These are phyloP conservation scores for Irpex sp. DNA, from an alignment of 1,284 basidiomycete genomes.

Conservation along the genomic window DNA sequence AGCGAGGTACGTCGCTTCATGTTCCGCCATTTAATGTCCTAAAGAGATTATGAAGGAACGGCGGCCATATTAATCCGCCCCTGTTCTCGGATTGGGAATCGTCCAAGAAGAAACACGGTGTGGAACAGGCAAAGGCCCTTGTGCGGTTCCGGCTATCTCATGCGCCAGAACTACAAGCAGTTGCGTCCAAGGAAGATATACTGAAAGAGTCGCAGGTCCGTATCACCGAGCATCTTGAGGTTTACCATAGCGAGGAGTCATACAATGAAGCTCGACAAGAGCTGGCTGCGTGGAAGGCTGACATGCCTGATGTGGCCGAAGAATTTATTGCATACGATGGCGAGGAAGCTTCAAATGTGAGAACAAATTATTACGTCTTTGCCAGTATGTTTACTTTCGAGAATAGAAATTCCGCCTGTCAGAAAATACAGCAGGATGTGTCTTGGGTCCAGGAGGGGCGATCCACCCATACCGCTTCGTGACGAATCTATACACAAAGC, in stretches of 20 bases:
- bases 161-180: conserved; percentile 39
- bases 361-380: neutral
- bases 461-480: conserved; percentile 45
- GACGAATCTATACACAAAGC: conserved; percentile 36
- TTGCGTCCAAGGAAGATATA: conserved; percentile 46
- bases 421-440: conserved; percentile 33
- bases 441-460: conserved; percentile 37
- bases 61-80: conserved; percentile 64
- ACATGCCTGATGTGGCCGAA: conserved; percentile 36
- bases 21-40: too few species aligned
- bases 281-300: conserved; percentile 32
- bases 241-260: conserved; percentile 28
- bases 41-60: conserved; percentile 43
- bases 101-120: conserved; percentile 47
- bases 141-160: conserved; percentile 61
- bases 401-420: conserved; percentile 36
- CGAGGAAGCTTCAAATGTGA: conserved; percentile 33
- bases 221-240: conserved; percentile 39
- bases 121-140: conserved; percentile 45
- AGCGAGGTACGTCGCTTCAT: conserved; percentile 42
- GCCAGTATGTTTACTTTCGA: neutral
- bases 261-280: conserved; percentile 33
- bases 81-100: conserved; percentile 56
- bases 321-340: conserved; percentile 29
- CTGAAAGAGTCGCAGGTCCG: conserved; percentile 38